phyloP scores from a whole-genome alignment of 2,329 filamentous ascomycete species.

The Clonostachys rosea region DNA sequence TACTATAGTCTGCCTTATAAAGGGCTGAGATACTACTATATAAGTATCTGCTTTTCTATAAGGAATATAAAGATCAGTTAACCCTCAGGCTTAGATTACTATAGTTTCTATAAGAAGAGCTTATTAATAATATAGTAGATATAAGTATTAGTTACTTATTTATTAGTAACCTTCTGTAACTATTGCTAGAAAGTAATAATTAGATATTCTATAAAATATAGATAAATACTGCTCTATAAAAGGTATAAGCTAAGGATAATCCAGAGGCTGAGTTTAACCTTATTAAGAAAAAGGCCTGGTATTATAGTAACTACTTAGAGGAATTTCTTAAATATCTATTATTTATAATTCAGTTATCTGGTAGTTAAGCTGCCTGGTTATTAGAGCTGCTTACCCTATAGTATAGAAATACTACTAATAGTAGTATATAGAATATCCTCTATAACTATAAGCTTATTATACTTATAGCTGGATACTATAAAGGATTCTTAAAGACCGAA shows the following conservation, averaged over 20 bases:
- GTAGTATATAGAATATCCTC: no score
- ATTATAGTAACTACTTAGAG: no score
- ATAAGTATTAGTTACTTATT: not conserved
- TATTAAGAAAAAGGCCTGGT: no score
- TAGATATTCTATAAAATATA: not conserved
- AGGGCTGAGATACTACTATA: not conserved
- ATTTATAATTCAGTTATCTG: no score
- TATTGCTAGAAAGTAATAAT: not conserved
- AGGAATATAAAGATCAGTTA: not conserved
- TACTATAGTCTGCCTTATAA: not conserved
- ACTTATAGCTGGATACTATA: no score
- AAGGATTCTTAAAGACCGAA: not conserved
- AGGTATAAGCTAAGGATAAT: no score
- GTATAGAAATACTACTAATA: no score
- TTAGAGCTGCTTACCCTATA: no score
- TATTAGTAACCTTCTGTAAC: not conserved
- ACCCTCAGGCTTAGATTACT: not conserved
- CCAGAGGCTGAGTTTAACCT: no score
- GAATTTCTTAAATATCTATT: no score
- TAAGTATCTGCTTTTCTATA: not conserved
- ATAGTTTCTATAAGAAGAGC: not conserved
- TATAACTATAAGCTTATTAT: no score
- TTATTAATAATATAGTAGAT: not conserved
- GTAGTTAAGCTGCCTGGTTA: no score
- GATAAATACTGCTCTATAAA: not conserved